Evolutionary conservation across 2,329 filamentous ascomycete species (phyloP).

Genomic region (Ramichloridium luteum): DNA sequence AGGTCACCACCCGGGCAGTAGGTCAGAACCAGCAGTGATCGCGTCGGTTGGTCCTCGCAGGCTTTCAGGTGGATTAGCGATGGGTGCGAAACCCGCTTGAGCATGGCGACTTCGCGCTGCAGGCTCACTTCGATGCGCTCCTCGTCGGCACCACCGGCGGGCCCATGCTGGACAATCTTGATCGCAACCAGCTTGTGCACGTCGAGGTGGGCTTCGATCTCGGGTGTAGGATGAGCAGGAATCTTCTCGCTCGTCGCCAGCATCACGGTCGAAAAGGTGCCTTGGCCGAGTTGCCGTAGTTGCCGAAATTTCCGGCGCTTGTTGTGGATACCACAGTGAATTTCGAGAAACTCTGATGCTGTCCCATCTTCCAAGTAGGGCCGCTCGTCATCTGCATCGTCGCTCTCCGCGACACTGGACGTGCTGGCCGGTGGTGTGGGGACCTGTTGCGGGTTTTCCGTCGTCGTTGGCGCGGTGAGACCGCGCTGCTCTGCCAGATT

Average conservation of each 20-base stretch:
- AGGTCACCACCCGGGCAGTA: constrained; percentile 92
- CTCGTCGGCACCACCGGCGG: constrained; percentile 83
- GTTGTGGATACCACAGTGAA: constrained; percentile 49
- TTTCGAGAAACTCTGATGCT: constrained; percentile 30
- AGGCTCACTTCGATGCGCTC: constrained; percentile 86
- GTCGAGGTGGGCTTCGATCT: constrained; percentile 40
- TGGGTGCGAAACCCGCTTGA: constrained; percentile 77
- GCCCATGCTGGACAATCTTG: constrained; percentile 91
- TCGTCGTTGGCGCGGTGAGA: constrained; percentile 42
- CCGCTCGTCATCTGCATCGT: constrained; percentile 34
- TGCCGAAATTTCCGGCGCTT: constrained; percentile 69
- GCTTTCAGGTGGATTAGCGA: constrained; percentile 85
- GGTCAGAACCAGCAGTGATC: constrained; percentile 74
- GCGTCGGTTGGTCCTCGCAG: constrained; percentile 71
- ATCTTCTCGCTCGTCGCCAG: constrained; percentile 69
- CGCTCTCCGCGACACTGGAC: constrained; percentile 43
- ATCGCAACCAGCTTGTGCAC: constrained; percentile 81
- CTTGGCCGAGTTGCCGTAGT: constrained; percentile 71
- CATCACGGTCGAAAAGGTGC: constrained; percentile 90
- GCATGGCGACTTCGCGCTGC: constrained; percentile 88
- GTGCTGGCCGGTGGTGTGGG: constrained; percentile 78
- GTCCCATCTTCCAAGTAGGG: constrained; percentile 27
- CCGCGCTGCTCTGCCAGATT: constrained; percentile 71
- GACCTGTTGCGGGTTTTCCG: constrained; percentile 20
- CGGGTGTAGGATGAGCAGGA: constrained; percentile 25